Percentiles rank a stretch among this genome's conserved stretches.
Conservation (phyloP, 1,284 basidiomycete species). For the Pisolithus thermaeus region DNA sequence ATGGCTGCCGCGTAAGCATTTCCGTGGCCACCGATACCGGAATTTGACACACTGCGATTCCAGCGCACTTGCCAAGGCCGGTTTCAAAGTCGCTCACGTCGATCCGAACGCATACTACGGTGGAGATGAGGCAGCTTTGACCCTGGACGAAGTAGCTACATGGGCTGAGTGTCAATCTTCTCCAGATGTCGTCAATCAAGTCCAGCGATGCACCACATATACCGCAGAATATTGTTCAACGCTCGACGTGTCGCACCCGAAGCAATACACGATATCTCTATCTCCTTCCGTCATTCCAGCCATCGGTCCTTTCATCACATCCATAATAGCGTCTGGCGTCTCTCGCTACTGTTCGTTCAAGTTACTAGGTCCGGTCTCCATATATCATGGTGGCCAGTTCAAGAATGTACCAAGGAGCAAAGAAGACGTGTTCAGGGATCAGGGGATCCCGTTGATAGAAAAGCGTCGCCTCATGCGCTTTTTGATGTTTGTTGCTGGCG, state of each 20-base stretch:
- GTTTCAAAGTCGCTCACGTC: slow-evolving; percentile 82
- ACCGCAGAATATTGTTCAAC: slow-evolving; percentile 40
- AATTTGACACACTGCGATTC: slow-evolving; percentile 9
- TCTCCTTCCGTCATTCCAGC: slow-evolving; percentile 81
- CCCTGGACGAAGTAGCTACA: slow-evolving; percentile 70
- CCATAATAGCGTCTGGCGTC: slow-evolving; percentile 81
- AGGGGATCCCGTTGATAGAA: slow-evolving; percentile 71
- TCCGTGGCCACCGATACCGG: background rate
- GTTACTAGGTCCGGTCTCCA: slow-evolving; percentile 70
- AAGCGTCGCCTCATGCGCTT: slow-evolving; percentile 94
- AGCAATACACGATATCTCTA: slow-evolving; percentile 84
- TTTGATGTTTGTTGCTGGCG: slow-evolving; percentile 71
- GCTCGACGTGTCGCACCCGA: slow-evolving; percentile 45
- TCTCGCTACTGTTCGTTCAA: slow-evolving; percentile 88
- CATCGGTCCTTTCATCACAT: slow-evolving; percentile 73
- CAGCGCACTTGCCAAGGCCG: slow-evolving; percentile 85
- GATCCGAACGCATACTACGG: slow-evolving; percentile 88
- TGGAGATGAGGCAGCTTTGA: slow-evolving; percentile 74
- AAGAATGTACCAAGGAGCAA: slow-evolving; percentile 84
- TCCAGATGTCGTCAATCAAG: slow-evolving; percentile 11
- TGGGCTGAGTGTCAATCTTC: slow-evolving; percentile 51
- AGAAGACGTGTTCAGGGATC: slow-evolving; percentile 90
- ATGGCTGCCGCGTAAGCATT: slow-evolving; percentile 79
- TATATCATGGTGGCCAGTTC: slow-evolving; percentile 49
- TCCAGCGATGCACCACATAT: slow-evolving; percentile 26